Conservation (phyloP, 352 stramenopile genomes). For the Peronospora belbahrii region DNA sequence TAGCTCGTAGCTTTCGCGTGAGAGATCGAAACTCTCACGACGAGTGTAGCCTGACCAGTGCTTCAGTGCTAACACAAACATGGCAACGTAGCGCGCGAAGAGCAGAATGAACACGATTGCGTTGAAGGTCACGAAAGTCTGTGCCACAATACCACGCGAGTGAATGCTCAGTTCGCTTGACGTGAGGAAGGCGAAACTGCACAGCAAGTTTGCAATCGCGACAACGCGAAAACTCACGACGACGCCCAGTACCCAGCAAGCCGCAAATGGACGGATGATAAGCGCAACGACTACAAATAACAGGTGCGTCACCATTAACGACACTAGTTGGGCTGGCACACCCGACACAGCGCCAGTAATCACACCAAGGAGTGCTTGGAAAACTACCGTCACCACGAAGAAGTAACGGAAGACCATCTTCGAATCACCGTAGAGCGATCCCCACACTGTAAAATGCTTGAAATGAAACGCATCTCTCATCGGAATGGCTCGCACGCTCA, state of each 20-base stretch:
- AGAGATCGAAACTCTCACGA: constrained; percentile 22
- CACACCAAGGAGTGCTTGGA: constrained; percentile 43
- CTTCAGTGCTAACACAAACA: constrained; percentile 45
- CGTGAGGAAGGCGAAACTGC: constrained; percentile 51
- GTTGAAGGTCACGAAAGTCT: constrained; percentile 54
- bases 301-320: constrained; percentile 41
- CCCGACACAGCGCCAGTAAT: constrained; percentile 41
- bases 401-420: constrained; percentile 55
- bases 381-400: constrained; percentile 41
- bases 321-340: constrained; percentile 41
- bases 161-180: constrained; percentile 31
- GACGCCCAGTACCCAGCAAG: constrained; percentile 27
- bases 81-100: constrained; percentile 48
- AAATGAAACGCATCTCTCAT: constrained; percentile 37
- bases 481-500: constrained; percentile 32
- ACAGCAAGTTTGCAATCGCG: constrained; percentile 43
- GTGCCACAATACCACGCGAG: constrained; percentile 33
- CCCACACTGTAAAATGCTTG: constrained; percentile 43
- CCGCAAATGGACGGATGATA: constrained; percentile 44
- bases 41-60: constrained; percentile 35
- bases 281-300: constrained; percentile 42
- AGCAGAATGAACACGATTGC: constrained; percentile 45
- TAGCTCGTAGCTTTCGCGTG: constrained; percentile 15
- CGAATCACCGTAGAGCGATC: constrained; percentile 48
- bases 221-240: constrained; percentile 34